A percentile compares a stretch with the other conserved stretches of the same genome.
Evolutionary conservation across 1,284 basidiomycete species (phyloP).

Genomic region (Pisolithus thermaeus): DNA sequence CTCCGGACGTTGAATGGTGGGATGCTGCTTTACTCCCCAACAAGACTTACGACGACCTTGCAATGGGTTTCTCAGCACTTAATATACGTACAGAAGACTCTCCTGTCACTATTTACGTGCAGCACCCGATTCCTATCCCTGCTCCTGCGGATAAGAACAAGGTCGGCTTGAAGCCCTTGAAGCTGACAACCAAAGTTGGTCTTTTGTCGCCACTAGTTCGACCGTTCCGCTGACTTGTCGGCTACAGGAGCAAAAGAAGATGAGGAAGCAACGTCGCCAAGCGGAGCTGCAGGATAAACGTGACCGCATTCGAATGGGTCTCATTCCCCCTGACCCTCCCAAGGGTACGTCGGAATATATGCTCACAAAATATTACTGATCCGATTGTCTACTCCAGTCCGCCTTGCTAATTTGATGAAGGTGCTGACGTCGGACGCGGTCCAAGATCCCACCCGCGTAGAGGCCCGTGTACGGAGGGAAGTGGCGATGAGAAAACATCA

Average conservation of each 20-base stretch:
- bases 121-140: constrained; percentile 96
- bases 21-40: constrained; percentile 82
- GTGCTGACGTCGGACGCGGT: constrained; percentile 95
- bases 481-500: constrained; percentile 84
- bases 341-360: constrained; percentile 55
- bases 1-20: constrained; percentile 97
- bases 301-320: constrained; percentile 93
- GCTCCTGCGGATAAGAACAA: constrained; percentile 84
- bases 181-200: constrained; percentile 79
- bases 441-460: constrained; percentile 95
- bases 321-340: constrained; percentile 91
- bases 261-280: constrained; percentile 84
- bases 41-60: constrained; percentile 75
- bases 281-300: constrained; percentile 93
- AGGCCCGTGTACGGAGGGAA: constrained; percentile 90
- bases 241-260: constrained; percentile 89
- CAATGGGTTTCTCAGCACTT: constrained; percentile 47
- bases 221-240: constrained; percentile 6
- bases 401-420: constrained; percentile 95
- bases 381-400: constrained; percentile 50
- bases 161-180: constrained; percentile 72
- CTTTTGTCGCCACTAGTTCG: not conserved
- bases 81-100: constrained; percentile 64
- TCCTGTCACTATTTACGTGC: constrained; percentile 87
- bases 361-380: constrained; percentile 2